phyloP scores from a whole-genome alignment of 129 eudicot species.

The Pittosporum tobira region DNA sequence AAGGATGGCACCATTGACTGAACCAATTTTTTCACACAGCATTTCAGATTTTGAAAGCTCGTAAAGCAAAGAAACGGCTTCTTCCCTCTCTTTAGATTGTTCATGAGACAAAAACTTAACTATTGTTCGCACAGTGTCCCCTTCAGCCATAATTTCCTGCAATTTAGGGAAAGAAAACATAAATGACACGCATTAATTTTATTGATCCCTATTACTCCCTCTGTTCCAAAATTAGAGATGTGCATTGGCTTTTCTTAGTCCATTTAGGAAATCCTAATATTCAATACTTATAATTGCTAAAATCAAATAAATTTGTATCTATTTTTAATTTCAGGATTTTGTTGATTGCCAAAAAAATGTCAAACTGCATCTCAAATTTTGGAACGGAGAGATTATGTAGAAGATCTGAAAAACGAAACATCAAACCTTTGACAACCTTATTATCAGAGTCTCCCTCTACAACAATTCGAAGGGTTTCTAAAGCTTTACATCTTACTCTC shows the following conservation, averaged over 20 bases:
- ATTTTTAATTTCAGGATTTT: too few species aligned
- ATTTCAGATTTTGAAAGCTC: slow-evolving; percentile 78
- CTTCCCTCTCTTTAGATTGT: slow-evolving; percentile 84
- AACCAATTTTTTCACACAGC: slow-evolving; percentile 74
- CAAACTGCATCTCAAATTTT: too few species aligned
- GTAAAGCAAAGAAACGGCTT: slow-evolving; percentile 68
- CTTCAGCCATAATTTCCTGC: slow-evolving; percentile 93
- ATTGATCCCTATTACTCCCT: too few species aligned
- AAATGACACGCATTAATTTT: slow-evolving; percentile 1
- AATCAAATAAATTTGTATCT: too few species aligned
- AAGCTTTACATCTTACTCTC: slow-evolving; percentile 55
- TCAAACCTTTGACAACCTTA: slow-evolving; percentile 53
- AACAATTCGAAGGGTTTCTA: slow-evolving; percentile 77
- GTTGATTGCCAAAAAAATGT: too few species aligned
- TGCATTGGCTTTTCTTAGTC: too few species aligned
- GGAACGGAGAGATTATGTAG: background rate
- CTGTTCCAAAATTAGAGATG: too few species aligned
- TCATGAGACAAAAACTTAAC: slow-evolving; percentile 77
- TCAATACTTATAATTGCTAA: too few species aligned
- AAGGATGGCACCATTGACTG: slow-evolving; percentile 81
- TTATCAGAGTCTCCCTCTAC: slow-evolving; percentile 73
- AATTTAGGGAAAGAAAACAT: slow-evolving; percentile 11
- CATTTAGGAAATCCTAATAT: too few species aligned
- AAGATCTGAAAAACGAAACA: slow-evolving; percentile 11
- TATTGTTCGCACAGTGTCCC: slow-evolving; percentile 82